These are phyloP conservation scores for Boletales sp. DNA, from an alignment of 768 basidiomycete genomes.

Conservation along the genomic window DNA sequence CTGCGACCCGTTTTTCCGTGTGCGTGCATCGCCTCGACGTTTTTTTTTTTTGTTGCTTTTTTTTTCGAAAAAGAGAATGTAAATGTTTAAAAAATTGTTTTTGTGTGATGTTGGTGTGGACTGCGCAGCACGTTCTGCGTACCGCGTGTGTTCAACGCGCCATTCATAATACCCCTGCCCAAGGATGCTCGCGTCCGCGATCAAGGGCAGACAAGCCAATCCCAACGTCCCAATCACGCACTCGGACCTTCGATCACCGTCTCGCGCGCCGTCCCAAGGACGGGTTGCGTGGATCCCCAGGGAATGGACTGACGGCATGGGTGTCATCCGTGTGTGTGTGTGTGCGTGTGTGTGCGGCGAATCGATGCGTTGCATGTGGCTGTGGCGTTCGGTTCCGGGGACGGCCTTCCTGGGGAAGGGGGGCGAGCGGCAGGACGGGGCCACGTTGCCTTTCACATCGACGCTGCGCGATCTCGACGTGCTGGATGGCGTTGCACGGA, in stretches of 20 bases:
- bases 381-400: too few relatives aligned
- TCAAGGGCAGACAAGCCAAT: neutral
- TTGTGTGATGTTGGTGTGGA: neutral
- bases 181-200: neutral
- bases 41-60: neutral
- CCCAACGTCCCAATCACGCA: neutral
- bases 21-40: neutral
- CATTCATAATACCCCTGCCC: neutral
- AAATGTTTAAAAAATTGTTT: too few relatives aligned
- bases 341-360: too few relatives aligned
- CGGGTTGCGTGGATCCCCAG: too few relatives aligned
- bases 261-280: neutral
- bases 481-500: too few relatives aligned
- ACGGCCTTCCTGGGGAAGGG: too few relatives aligned
- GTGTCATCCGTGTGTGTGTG: too few relatives aligned
- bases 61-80: neutral
- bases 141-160: slow-evolving; percentile 28
- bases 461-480: too few relatives aligned
- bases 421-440: too few relatives aligned
- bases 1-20: neutral
- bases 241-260: slow-evolving; percentile 3
- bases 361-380: too few relatives aligned
- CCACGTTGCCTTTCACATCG: too few relatives aligned
- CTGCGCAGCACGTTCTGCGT: slow-evolving; percentile 6
- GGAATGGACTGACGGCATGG: too few relatives aligned